Percentiles rank a stretch among this genome's conserved stretches.
Evolutionary conservation across 768 basidiomycete genomes (phyloP).

Genomic region (Lactifluus pinguis): DNA sequence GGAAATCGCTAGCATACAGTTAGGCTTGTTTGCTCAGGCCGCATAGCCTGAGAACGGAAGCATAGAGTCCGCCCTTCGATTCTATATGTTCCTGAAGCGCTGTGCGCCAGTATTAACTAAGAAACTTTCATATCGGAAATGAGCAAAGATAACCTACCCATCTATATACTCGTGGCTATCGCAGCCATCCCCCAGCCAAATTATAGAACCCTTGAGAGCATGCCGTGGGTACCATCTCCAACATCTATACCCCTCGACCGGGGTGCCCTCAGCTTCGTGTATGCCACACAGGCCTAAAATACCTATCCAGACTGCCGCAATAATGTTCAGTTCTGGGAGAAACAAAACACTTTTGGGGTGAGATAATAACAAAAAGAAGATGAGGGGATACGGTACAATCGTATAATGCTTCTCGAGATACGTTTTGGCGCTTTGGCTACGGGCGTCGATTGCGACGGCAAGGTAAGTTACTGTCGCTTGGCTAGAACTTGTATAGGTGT

Average conservation of each 20-base stretch:
- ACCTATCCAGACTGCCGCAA: slow-evolving; percentile 70
- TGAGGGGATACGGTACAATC: slow-evolving; percentile 47
- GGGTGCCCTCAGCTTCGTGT: slow-evolving; percentile 41
- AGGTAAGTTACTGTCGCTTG: slow-evolving; percentile 80
- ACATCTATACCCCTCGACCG: slow-evolving; percentile 42
- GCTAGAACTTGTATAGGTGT: slow-evolving; percentile 97
- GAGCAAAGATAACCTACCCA: no score
- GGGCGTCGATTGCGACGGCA: slow-evolving; percentile 96
- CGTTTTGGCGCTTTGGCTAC: slow-evolving; percentile 97
- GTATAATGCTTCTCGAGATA: slow-evolving; percentile 93
- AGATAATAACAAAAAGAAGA: not conserved
- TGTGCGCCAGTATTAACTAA: no score
- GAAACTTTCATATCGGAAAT: no score
- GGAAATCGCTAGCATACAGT: no score
- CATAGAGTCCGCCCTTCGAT: no score
- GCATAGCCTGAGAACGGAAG: no score
- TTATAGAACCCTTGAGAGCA: no score
- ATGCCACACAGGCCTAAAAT: slow-evolving; percentile 70
- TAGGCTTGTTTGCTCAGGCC: no score
- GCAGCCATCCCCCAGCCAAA: no score
- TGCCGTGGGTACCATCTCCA: no score
- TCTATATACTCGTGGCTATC: no score
- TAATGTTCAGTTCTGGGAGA: not conserved
- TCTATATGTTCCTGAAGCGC: no score
- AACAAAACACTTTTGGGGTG: not conserved